Conservation (phyloP, 2,329 filamentous ascomycete species). For the Fusarium setosum region DNA sequence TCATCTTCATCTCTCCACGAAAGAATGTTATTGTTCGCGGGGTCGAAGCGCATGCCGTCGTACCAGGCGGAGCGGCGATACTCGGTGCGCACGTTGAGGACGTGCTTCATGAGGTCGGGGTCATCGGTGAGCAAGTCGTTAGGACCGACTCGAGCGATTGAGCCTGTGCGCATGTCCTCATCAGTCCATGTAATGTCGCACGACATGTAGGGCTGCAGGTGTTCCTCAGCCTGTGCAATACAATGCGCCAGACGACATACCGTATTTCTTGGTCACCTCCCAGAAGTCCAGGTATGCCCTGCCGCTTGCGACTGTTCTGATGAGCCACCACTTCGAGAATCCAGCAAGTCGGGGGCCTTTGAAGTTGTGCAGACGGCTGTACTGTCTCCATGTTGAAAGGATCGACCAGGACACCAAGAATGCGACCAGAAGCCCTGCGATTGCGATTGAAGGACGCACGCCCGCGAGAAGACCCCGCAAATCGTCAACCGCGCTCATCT, state of each 20-base stretch:
- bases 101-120: constrained; percentile 50
- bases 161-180: constrained; percentile 35
- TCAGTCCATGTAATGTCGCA: neutral
- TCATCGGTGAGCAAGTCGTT: constrained; percentile 54
- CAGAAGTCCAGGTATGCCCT: constrained; percentile 50
- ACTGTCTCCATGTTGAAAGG: constrained; percentile 41
- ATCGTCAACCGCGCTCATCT: constrained; percentile 9
- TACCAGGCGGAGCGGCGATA: constrained; percentile 57
- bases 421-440: constrained; percentile 6
- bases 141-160: constrained; percentile 54
- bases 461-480: neutral
- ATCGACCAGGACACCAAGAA: constrained; percentile 23
- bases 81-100: constrained; percentile 47
- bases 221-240: neutral
- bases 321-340: constrained; percentile 55
- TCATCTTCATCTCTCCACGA: constrained; percentile 59
- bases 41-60: constrained; percentile 62
- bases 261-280: constrained; percentile 50
- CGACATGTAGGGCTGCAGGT: neutral
- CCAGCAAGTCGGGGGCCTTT: constrained; percentile 51
- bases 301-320: constrained; percentile 46
- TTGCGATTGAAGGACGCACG: constrained; percentile 16
- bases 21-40: constrained; percentile 62
- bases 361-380: constrained; percentile 53
- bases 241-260: constrained; percentile 33